A percentile compares a stretch with the other conserved stretches of the same genome.
Conservation (phyloP, 169 alveolate genomes). For the Plasmodium gonderi region DNA sequence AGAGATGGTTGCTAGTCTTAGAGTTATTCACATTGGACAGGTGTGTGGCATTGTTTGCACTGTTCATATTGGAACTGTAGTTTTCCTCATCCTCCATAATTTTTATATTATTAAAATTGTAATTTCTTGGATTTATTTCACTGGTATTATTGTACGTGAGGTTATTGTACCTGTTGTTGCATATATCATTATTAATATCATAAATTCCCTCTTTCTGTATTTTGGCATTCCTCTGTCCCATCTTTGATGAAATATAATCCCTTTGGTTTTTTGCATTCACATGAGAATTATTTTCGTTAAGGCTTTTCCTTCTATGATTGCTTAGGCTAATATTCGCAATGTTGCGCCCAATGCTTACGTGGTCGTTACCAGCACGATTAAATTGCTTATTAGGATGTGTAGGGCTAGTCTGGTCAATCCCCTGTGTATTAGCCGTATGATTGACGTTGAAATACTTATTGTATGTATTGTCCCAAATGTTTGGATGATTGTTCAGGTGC, state of each 20-base stretch:
- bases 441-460: conserved; percentile 22
- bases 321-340: not conserved
- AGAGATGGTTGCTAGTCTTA: too few species aligned
- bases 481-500: conserved; percentile 18
- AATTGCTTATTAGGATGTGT: not conserved
- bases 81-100: conserved; percentile 47
- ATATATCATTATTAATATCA: conserved; percentile 29
- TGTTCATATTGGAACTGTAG: not conserved
- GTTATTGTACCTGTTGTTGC: conserved; percentile 24
- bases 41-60: not conserved
- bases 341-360: not conserved
- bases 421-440: not conserved
- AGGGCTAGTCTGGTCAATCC: not conserved
- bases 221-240: conserved; percentile 53
- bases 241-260: not conserved
- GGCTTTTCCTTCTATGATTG: not conserved
- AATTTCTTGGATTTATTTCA: not conserved
- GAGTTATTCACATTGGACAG: not conserved
- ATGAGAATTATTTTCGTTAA: not conserved
- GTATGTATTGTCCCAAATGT: conserved; percentile 26
- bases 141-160: conserved; percentile 8
- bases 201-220: conserved; percentile 11
- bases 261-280: not conserved
- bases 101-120: conserved; percentile 36
- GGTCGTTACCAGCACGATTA: not conserved